Base-by-base conservation (phyloP, 73 alveolate genomes). In the Paraurostyla sp. region DNA sequence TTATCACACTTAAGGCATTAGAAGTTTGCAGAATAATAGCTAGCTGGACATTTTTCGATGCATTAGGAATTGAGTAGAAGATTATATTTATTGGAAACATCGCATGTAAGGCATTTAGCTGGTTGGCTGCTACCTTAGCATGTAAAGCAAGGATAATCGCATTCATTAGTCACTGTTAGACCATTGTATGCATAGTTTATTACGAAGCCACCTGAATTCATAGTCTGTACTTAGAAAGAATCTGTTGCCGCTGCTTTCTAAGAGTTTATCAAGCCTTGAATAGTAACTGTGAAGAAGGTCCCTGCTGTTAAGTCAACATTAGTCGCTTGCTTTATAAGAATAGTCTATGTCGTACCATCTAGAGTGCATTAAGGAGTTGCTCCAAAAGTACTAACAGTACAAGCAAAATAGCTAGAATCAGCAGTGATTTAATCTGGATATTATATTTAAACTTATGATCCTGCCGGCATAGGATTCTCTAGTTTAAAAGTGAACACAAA, bases 71-170 rank as follows among this genome's bases (percentile, higher is more conserved):
- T 73, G 2, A 48, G 30, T 15, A 73, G 23, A 32, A 73, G 7
- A 40, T 27, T 45, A 22, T 43, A 73, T 42, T 42, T 11, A 0
- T 68, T 45, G 30, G 0, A 13, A 23, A 25, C 38, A 73, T 43
- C 65, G 52, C 89, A 78, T 1, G 59, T 52, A 0, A 36, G 6
- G 60, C 89, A 78, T 52, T 51, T 22, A 22, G 56, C 3, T n/a
- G 78, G 58, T 1, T 13, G 20, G 15, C 50, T 16, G 15, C 38
- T n/a, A 13, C 80, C 27, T 0, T 29, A 20, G 78, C 89, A 78
- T 1, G 80, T 54, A 13, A 51, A 29, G 89, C 89, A 78, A 2
- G 89, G 89, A 49, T 54, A 78, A 27, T 78, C 89, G 42, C 89
- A 78, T 3, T 78, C 69, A 54, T 52, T 78, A 7, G 76, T 78